These are phyloP conservation scores for Alternaria postmessia DNA, from an alignment of 2,329 filamentous ascomycete species.

Conservation along the genomic window DNA sequence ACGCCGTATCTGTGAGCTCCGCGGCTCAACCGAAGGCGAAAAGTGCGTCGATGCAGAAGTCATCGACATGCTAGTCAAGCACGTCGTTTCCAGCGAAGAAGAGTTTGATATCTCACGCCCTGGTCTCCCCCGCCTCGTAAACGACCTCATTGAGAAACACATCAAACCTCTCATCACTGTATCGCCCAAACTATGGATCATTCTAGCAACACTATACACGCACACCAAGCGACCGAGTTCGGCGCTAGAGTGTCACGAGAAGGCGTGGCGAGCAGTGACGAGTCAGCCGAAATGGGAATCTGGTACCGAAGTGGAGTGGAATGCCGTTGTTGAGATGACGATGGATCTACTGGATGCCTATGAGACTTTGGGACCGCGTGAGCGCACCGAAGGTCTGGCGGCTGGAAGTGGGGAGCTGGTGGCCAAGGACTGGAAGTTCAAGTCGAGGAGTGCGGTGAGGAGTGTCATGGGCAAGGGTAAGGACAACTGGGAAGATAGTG, in stretches of 20 bases:
- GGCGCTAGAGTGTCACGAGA: slow-evolving; percentile 85
- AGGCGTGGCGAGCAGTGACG: slow-evolving; percentile 81
- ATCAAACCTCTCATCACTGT: slow-evolving; percentile 85
- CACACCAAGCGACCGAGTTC: slow-evolving; percentile 76
- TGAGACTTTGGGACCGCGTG: slow-evolving; percentile 70
- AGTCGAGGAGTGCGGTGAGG: slow-evolving; percentile 83
- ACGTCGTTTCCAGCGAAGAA: slow-evolving; percentile 63
- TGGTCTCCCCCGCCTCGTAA: slow-evolving; percentile 67
- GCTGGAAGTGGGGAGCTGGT: slow-evolving; percentile 66
- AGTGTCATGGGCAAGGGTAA: slow-evolving; percentile 84
- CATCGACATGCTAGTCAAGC: slow-evolving; percentile 73
- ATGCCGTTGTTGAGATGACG: slow-evolving; percentile 77
- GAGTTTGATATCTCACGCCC: slow-evolving; percentile 54
- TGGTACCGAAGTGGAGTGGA: slow-evolving; percentile 71
- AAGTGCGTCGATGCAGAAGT: slow-evolving; percentile 78
- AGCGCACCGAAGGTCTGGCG: slow-evolving; percentile 61
- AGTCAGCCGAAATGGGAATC: slow-evolving; percentile 64
- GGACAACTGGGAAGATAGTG: slow-evolving; percentile 81
- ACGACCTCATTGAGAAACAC: slow-evolving; percentile 75
- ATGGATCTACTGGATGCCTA: slow-evolving; percentile 83
- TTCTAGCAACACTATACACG: slow-evolving; percentile 74
- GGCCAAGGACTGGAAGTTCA: slow-evolving; percentile 84
- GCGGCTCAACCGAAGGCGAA: slow-evolving; percentile 72
- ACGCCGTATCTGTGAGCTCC: slow-evolving; percentile 77
- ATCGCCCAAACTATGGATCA: slow-evolving; percentile 77